A percentile compares a stretch with the other conserved stretches of the same genome.
phyloP scores from a whole-genome alignment of 1,284 basidiomycete species.

The Schizopora paradoxa region DNA sequence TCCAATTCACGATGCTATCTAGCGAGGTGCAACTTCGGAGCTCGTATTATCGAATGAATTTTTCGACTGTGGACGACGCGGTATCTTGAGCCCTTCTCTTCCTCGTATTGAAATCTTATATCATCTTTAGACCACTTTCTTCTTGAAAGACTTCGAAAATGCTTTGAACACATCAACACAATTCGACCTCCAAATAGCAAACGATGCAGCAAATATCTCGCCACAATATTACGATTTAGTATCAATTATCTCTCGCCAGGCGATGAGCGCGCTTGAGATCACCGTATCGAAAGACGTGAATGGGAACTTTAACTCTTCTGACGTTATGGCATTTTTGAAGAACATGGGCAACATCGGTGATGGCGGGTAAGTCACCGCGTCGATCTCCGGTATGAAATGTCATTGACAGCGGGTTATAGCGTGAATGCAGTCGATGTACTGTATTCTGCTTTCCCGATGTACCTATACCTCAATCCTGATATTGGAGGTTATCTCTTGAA shows the following conservation, averaged over 20 bases:
- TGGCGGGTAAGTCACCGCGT: conserved; percentile 3
- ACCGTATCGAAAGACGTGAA: conserved; percentile 26
- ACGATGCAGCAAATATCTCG: conserved; percentile 26
- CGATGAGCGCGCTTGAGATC: conserved; percentile 36
- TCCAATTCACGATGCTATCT: conserved; percentile 8
- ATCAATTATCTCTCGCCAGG: conserved; percentile 34
- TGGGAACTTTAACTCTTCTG: conserved; percentile 24
- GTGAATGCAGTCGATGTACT: conserved; percentile 45
- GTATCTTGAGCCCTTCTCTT: not conserved
- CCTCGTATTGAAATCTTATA: not conserved
- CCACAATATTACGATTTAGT: conserved; percentile 36
- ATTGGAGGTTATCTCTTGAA: conserved; percentile 36
- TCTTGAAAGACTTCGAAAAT: conserved; percentile 33
- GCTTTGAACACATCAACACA: conserved; percentile 27
- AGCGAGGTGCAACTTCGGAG: conserved; percentile 23
- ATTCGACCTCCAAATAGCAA: conserved; percentile 34
- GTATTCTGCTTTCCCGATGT: conserved; percentile 42
- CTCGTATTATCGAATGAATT: conserved; percentile 29
- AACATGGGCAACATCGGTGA: conserved; percentile 10
- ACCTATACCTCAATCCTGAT: conserved; percentile 41
- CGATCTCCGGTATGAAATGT: not conserved
- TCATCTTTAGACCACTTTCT: conserved; percentile 31
- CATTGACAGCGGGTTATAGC: conserved; percentile 18
- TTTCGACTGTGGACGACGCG: conserved; percentile 17
- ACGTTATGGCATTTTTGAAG: conserved; percentile 20